These are phyloP conservation scores for Coleophoma eucalyptorum DNA, from an alignment of 2,329 filamentous ascomycete genomes.

Conservation along the genomic window DNA sequence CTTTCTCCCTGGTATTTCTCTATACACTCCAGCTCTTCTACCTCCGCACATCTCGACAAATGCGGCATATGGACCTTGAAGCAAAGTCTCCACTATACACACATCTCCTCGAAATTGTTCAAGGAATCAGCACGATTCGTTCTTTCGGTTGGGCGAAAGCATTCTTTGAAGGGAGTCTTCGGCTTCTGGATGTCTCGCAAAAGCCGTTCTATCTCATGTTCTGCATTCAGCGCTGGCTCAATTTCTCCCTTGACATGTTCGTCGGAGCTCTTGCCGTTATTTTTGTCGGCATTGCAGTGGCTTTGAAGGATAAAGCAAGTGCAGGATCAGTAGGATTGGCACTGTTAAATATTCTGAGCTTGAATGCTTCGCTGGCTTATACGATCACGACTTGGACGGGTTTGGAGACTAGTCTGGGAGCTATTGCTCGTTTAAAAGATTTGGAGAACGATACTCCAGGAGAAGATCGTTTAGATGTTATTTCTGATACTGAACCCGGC, in stretches of 20 bases:
- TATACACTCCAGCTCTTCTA: conserved; percentile 31
- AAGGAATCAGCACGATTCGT: conserved; percentile 36
- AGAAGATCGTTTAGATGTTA: background rate
- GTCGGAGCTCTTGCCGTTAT: conserved; percentile 28
- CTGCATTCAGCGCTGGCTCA: conserved; percentile 41
- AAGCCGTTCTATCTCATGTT: conserved; percentile 40
- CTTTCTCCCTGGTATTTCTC: conserved; percentile 4
- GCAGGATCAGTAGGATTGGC: conserved; percentile 7
- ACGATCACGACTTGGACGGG: conserved; percentile 39
- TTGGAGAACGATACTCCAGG: background rate
- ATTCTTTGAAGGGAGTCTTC: background rate
- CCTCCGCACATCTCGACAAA: conserved; percentile 40
- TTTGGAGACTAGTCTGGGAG: conserved; percentile 53
- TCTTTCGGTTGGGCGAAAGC: conserved; percentile 36
- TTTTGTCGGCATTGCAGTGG: conserved; percentile 23
- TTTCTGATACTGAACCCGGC: background rate
- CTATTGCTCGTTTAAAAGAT: conserved; percentile 46
- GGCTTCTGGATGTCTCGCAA: conserved; percentile 37
- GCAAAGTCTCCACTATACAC: conserved; percentile 36
- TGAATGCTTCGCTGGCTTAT: conserved; percentile 35
- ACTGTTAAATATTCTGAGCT: conserved; percentile 44
- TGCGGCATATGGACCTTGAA: conserved; percentile 41
- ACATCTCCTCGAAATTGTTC: conserved; percentile 38
- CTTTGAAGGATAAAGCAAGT: conserved; percentile 1
- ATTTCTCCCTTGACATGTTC: conserved; percentile 38